A percentile compares a stretch with the other conserved stretches of the same genome.
Evolutionary conservation across 352 stramenopile species (phyloP).

Genomic region (Phytopythium kandeliae): DNA sequence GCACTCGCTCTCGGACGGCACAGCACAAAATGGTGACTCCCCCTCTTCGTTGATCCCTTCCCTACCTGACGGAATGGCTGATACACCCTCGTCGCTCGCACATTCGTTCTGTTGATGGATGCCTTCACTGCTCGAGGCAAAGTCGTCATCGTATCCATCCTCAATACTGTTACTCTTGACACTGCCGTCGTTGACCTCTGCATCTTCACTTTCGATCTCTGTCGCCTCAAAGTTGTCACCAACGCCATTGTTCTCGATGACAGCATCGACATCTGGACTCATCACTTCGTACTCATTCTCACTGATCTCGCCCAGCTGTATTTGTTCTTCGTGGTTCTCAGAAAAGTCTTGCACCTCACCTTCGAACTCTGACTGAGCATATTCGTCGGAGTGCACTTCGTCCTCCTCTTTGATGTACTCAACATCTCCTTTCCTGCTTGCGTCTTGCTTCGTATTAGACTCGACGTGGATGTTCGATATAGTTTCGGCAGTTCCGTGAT

Average conservation of each 20-base stretch:
- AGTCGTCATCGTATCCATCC: slow-evolving; percentile 34
- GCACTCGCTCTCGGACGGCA: neutral
- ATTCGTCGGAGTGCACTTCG: neutral
- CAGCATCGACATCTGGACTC: too few relatives aligned
- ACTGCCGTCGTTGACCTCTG: slow-evolving; percentile 5
- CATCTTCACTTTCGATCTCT: neutral
- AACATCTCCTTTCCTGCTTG: neutral
- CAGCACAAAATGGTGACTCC: neutral
- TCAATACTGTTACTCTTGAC: neutral
- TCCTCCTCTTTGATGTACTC: neutral
- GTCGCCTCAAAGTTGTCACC: neutral
- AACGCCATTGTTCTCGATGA: neutral
- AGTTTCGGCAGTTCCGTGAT: neutral
- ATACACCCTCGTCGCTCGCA: neutral
- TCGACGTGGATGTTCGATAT: neutral
- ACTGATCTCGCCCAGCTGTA: neutral
- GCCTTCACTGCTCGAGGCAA: slow-evolving; percentile 24
- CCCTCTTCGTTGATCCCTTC: neutral
- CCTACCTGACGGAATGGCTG: neutral
- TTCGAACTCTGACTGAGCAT: slow-evolving; percentile 6
- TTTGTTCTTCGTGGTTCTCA: neutral
- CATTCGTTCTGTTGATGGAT: neutral
- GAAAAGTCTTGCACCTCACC: neutral
- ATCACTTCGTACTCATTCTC: neutral
- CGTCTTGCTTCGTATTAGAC: neutral